Base-by-base conservation (phyloP, 768 basidiomycete species). In the Agrocybe chaxingu region DNA sequence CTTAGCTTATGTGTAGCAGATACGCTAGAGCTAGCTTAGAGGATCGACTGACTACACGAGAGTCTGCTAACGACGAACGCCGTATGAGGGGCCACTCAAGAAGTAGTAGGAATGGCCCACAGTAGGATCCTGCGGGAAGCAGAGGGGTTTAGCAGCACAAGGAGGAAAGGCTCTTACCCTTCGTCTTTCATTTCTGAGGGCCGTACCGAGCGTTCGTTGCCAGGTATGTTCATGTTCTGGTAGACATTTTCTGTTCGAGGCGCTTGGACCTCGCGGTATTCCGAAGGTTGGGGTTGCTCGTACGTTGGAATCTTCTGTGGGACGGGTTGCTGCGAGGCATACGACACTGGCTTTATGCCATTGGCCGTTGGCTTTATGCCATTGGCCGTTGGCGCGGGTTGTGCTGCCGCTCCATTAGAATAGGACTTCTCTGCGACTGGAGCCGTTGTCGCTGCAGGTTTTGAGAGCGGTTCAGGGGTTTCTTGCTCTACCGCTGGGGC, bases 181-280 rank as follows among this genome's bases (percentile, higher is more conserved):
- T 96, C 94, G 60, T 97, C 95, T 68, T 93, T 92, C 91, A 92
- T 93, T 68, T 97, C 93, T 8, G 87, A 87, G 12, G 89, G 89
- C 32, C 90, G 79, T 11, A 93, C 72, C 32, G 80, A 84, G 40
- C 89, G 79, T 63, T 87, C 24, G 24, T 24, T 24, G 24, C 24
- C 83, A 18, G 75, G 74, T 45, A 70, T 68, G 19, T 73, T 67
- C 29, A 70, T 67, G 63, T 59, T 77, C 58, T 73, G 73, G 51
- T 74, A 79, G 30, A 62, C 71, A 19, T 72, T 71, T 11, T 74
- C 70, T 18, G 50, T 65, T 24, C 67, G 65, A 36, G 66, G 66
- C 16, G 66, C 60, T 52, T 70, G 57, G 16, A 57, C 54, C 13
- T 75, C 72, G 19, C 72, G 69, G 60, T 82, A 82, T 37, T 84